Conservation (phyloP, 305 asterid genomes). For the Petunia hybrid region DNA sequence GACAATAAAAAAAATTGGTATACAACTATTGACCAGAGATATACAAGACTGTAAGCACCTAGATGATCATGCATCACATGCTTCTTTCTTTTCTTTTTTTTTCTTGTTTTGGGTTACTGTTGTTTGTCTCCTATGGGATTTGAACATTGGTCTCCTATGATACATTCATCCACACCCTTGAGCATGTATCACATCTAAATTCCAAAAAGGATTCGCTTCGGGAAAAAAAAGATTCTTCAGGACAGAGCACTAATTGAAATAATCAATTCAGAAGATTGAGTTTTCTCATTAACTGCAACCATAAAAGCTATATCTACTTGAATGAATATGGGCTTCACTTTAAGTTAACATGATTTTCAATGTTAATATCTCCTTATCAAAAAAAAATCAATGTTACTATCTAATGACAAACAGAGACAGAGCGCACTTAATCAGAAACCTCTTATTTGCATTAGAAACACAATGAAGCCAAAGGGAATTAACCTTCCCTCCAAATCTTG, state of each 20-base stretch:
- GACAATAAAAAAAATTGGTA: neutral
- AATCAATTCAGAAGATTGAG: neutral
- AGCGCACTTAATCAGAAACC: neutral
- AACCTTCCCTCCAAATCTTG: neutral
- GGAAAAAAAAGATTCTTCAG: neutral
- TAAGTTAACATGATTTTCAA: constrained; percentile 16
- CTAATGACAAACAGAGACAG: constrained; percentile 14
- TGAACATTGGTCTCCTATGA: neutral
- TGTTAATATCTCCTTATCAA: neutral
- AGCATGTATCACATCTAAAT: neutral
- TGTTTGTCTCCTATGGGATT: neutral
- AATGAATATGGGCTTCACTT: neutral
- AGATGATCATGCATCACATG: neutral
- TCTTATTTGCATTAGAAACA: neutral
- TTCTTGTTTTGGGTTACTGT: neutral
- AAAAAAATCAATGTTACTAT: neutral
- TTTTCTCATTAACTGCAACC: neutral
- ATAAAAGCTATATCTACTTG: constrained; percentile 13
- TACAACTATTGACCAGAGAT: neutral
- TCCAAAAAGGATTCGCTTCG: neutral
- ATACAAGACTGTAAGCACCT: neutral
- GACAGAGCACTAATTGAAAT: constrained; percentile 9
- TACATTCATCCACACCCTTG: neutral
- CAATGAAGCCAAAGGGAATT: neutral
- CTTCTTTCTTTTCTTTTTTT: neutral